phyloP scores from a whole-genome alignment of 106 monocot genomes.

The Amphibolis antarctica region DNA sequence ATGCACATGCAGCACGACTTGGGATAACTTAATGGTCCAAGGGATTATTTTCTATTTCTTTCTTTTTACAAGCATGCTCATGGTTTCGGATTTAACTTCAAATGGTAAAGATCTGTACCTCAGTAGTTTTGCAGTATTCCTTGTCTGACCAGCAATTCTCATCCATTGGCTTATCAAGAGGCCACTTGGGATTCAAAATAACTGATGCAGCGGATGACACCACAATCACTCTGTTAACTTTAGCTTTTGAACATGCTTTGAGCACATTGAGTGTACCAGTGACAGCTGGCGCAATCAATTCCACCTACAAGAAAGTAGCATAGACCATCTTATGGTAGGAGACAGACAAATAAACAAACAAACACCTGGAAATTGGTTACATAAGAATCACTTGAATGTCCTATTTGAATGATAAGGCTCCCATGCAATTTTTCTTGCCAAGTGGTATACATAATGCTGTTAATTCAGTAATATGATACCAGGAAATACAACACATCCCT shows the following conservation, averaged over 20 bases:
- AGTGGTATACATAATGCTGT: too few relatives aligned
- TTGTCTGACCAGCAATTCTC: slow-evolving; percentile 21
- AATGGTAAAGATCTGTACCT: slow-evolving; percentile 1
- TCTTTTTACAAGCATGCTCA: too few relatives aligned
- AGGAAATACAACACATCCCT: too few relatives aligned
- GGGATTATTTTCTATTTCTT: too few relatives aligned
- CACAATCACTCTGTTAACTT: slow-evolving; percentile 12
- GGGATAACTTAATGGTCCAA: too few relatives aligned
- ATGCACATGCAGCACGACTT: too few relatives aligned
- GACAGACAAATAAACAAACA: too few relatives aligned
- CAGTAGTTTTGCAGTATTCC: slow-evolving; percentile 11
- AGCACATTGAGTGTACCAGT: slow-evolving; percentile 17
- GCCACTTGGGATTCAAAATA: slow-evolving; percentile 1
- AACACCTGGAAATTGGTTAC: too few relatives aligned
- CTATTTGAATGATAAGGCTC: too few relatives aligned
- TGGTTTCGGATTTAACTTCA: neutral
- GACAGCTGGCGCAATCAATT: slow-evolving; percentile 14
- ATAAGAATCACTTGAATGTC: too few relatives aligned
- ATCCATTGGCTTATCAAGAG: slow-evolving; percentile 3
- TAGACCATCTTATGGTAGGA: neutral
- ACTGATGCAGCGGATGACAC: slow-evolving; percentile 16
- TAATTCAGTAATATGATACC: too few relatives aligned
- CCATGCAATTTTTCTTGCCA: too few relatives aligned
- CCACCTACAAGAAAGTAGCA: slow-evolving; percentile 1
- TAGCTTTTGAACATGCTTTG: slow-evolving; percentile 13